Evolutionary conservation across 345 rosid species (phyloP).

Genomic region (Aurinia saxatilis): DNA sequence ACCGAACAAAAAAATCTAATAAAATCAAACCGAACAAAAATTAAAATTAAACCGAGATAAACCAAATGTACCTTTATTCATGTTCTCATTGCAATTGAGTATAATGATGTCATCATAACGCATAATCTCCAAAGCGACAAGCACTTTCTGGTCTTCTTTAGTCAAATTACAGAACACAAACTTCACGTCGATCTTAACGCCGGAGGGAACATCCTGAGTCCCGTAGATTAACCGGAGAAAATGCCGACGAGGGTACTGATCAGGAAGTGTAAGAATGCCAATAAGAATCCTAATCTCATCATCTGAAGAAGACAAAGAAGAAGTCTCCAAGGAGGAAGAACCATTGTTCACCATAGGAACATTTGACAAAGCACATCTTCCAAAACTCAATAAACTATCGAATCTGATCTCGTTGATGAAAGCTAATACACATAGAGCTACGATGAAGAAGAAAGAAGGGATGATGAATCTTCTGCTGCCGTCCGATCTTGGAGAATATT

Average conservation of each 20-base stretch:
- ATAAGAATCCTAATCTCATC: slow-evolving; percentile 59
- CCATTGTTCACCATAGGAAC: neutral
- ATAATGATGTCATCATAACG: slow-evolving; percentile 72
- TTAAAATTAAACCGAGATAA: neutral
- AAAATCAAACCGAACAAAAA: neutral
- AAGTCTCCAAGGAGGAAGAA: neutral
- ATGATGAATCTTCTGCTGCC: slow-evolving; percentile 35
- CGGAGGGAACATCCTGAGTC: slow-evolving; percentile 34
- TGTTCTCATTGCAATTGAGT: slow-evolving; percentile 70
- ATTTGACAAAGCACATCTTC: slow-evolving; percentile 39
- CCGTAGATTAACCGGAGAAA: slow-evolving; percentile 68
- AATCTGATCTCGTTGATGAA: slow-evolving; percentile 50
- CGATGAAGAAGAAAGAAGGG: slow-evolving; percentile 50
- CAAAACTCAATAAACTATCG: slow-evolving; percentile 38
- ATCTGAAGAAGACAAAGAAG: slow-evolving; percentile 15
- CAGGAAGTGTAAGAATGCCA: slow-evolving; percentile 76
- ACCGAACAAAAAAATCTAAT: neutral
- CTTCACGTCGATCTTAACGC: slow-evolving; percentile 63
- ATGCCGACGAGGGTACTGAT: slow-evolving; percentile 67
- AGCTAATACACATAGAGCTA: slow-evolving; percentile 53
- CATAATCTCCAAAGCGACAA: slow-evolving; percentile 89
- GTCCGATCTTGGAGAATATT: slow-evolving; percentile 16
- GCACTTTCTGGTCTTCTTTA: slow-evolving; percentile 73
- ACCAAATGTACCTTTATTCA: slow-evolving; percentile 52
- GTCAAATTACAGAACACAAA: slow-evolving; percentile 88